Conservation (phyloP, 345 rosid genomes). For the Laguncularia racemosa region DNA sequence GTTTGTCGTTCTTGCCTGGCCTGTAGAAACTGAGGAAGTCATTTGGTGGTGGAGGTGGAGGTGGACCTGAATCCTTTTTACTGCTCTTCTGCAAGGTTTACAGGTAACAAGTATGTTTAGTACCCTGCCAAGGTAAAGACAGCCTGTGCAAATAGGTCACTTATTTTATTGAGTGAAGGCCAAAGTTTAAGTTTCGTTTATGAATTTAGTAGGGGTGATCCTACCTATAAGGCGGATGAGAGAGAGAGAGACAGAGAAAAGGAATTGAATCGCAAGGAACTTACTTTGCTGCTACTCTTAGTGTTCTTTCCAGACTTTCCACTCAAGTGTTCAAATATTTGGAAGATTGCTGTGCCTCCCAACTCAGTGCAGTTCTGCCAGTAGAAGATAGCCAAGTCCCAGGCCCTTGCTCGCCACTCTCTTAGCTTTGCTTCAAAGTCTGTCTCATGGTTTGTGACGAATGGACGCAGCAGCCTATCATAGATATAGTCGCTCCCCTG, state of each 20-base stretch:
- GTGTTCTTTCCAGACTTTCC: constrained; percentile 47
- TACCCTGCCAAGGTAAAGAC: too few species aligned
- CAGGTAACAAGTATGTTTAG: neutral
- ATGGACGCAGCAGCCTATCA: constrained; percentile 52
- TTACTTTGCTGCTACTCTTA: constrained; percentile 25
- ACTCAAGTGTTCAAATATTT: constrained; percentile 46
- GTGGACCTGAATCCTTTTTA: constrained; percentile 17
- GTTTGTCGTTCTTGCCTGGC: constrained; percentile 15
- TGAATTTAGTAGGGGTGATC: neutral
- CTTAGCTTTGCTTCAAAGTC: constrained; percentile 65
- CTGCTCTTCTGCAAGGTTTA: constrained; percentile 2
- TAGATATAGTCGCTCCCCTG: constrained; percentile 73
- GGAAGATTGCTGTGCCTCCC: constrained; percentile 58
- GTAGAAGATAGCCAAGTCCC: constrained; percentile 68
- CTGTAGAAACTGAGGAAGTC: constrained; percentile 17
- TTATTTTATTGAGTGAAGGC: too few species aligned
- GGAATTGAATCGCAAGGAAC: neutral
- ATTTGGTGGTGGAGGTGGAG: constrained; percentile 12
- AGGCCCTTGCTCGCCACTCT: constrained; percentile 54
- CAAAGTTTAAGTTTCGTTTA: too few species aligned
- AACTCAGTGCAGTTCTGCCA: constrained; percentile 54
- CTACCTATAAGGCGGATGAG: too few species aligned
- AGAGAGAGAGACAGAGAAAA: neutral
- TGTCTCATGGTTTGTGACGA: constrained; percentile 51
- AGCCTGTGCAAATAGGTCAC: too few species aligned